Conservation (phyloP, 73 alveolate species). For the Stentor roeselii region DNA sequence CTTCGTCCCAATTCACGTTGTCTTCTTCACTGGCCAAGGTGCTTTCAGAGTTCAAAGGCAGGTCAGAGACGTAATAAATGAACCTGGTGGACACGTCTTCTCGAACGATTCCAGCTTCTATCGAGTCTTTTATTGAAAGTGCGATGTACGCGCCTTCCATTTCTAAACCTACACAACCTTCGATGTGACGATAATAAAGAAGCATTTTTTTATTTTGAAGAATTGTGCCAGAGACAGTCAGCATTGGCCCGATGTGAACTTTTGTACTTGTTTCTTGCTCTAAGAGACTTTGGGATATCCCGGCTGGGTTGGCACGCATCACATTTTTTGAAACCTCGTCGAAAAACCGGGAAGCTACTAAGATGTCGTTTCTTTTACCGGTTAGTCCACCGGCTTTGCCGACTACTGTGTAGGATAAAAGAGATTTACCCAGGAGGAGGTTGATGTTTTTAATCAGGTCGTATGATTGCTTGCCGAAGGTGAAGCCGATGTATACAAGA, state of each 20-base stretch:
- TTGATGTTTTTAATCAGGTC: neutral
- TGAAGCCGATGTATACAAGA: constrained; percentile 8
- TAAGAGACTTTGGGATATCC: neutral
- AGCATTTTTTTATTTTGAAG: constrained; percentile 10
- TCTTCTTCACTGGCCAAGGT: constrained; percentile 17
- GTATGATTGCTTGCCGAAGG: constrained; percentile 2
- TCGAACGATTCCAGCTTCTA: constrained; percentile 7
- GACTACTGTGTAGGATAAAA: neutral
- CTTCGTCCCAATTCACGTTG: constrained; percentile 14
- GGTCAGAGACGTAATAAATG: constrained; percentile 8
- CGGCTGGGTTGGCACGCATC: constrained; percentile 11
- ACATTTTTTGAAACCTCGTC: constrained; percentile 5
- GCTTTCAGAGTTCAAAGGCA: constrained; percentile 2
- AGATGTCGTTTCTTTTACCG: constrained; percentile 2
- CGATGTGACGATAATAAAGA: neutral
- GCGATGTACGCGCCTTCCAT: constrained; percentile 24
- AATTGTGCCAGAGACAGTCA: neutral
- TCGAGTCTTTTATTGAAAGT: neutral
- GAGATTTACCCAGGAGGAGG: neutral
- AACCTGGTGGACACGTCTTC: constrained; percentile 16
- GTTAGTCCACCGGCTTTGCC: constrained; percentile 24
- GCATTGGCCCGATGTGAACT: constrained; percentile 13
- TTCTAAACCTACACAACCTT: constrained; percentile 19
- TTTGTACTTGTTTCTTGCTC: neutral
- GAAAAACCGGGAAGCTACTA: neutral